A percentile compares a stretch with the other conserved stretches of the same genome.
These are phyloP conservation scores for Ogataea parapolymorpha DNA, from an alignment of 805 yeast species.

Conservation along the genomic window DNA sequence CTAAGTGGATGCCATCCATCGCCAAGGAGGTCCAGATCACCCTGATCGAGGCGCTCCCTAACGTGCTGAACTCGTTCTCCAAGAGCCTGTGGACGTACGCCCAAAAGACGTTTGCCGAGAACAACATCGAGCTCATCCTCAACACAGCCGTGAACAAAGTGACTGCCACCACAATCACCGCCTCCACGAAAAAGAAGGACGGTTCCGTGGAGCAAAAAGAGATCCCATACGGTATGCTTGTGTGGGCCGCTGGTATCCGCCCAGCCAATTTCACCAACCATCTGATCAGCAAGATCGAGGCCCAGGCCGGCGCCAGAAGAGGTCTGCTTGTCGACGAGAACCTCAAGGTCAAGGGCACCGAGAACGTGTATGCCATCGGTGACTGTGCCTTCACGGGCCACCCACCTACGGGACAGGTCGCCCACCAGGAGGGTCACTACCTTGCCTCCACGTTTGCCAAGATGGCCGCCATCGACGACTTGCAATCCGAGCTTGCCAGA, in stretches of 20 bases:
- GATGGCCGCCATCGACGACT: conserved; percentile 41
- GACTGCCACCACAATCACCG: conserved; percentile 40
- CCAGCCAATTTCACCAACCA: conserved; percentile 45
- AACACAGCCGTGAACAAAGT: conserved; percentile 51
- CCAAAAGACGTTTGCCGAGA: conserved; percentile 47
- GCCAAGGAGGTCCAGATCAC: conserved; percentile 47
- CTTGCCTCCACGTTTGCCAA: conserved; percentile 43
- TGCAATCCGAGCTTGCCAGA: conserved; percentile 38
- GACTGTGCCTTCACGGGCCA: conserved; percentile 55
- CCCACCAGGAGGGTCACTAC: conserved; percentile 52
- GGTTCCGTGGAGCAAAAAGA: conserved; percentile 39
- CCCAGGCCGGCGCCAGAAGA: conserved; percentile 52
- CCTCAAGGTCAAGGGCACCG: conserved; percentile 46
- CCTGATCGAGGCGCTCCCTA: conserved; percentile 51
- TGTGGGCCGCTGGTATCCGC: conserved; percentile 59
- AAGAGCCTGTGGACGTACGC: conserved; percentile 50
- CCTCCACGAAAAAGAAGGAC: conserved; percentile 41
- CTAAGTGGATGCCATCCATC: conserved; percentile 53
- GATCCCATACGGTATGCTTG: conserved; percentile 52
- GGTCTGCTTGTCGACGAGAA: conserved; percentile 50
- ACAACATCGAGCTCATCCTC: conserved; percentile 45
- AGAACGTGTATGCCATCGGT: conserved; percentile 48
- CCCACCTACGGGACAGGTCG: conserved; percentile 58
- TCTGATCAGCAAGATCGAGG: conserved; percentile 44
- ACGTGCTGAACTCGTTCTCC: conserved; percentile 51